Percentiles rank a stretch among this genome's conserved stretches.
Evolutionary conservation across 129 eudicot species (phyloP).

Genomic region (Deinandra increscens): DNA sequence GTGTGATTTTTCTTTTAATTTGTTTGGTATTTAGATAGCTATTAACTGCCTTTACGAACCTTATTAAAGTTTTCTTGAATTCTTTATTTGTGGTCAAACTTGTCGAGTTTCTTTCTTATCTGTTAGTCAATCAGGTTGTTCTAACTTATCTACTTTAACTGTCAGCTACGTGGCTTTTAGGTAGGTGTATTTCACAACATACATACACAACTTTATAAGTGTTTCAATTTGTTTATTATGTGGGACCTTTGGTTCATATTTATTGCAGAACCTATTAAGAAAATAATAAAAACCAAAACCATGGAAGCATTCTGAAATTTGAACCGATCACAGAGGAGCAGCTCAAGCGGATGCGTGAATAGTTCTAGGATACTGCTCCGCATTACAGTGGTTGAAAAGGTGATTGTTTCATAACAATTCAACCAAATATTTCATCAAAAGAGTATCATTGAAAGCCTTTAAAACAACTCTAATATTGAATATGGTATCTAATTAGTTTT

Average conservation of each 20-base stretch:
- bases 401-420: too few species aligned
- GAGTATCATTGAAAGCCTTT: not conserved
- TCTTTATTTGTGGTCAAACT: not conserved
- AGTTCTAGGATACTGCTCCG: conserved; percentile 92
- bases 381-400: conserved; percentile 92
- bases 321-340: conserved; percentile 66
- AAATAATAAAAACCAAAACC: conserved; percentile 80
- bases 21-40: not conserved
- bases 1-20: too few species aligned
- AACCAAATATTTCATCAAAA: not conserved
- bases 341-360: conserved; percentile 77
- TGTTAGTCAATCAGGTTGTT: not conserved
- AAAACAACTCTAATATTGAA: not conserved
- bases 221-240: too few species aligned
- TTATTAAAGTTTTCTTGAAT: not conserved
- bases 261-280: too few species aligned
- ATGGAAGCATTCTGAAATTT: conserved; percentile 88
- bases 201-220: too few species aligned
- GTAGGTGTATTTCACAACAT: too few species aligned
- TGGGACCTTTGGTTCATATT: too few species aligned
- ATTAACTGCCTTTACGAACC: not conserved
- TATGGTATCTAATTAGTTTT: not conserved
- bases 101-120: not conserved
- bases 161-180: too few species aligned
- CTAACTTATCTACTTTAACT: not conserved